Base-by-base conservation (phyloP, 306 rosid species). In the Hylodesmum podocarpum region DNA sequence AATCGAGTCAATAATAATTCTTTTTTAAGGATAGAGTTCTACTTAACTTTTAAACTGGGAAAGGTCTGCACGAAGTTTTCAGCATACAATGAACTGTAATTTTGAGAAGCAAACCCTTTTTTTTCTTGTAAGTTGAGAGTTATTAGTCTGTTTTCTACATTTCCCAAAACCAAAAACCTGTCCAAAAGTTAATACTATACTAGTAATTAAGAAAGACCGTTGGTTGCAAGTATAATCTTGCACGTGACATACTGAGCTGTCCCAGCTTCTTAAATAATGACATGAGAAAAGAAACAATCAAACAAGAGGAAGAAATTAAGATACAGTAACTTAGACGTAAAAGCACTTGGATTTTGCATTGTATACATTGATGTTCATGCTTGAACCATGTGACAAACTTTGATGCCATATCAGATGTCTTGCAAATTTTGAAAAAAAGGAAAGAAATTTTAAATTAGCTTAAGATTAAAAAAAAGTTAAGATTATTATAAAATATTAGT, bases 141-240 rank as follows among this genome's bases (percentile, higher is more conserved):
- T n/a, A n/a, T n/a, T 70, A 13, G 16, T 46, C 25, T 21, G 28
- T 18, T 68, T 4, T 61, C 22, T 51, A 39, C 41, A 39, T 64
- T 71, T 70, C 31, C 65, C 79, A 71, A 76, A 84, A 84, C 87
- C 81, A 75, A 64, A 63, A 73, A 46, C 16, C 33, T 46, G 46
- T 21, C 21, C 43, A 58, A 74, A 34, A n/a, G 39, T 39, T 28
- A 29, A 33, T 59, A 6, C 6, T 34, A 72, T 66, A 71, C 1
- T 15, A 14, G 39, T 50, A n/a, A n/a, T n/a, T n/a, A 79, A 61
- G 33, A 54, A 80, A 37, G 70, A 28, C 43, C 21, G 58, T 68
- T 71, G 64, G 73, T 59, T 69, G 66, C 22, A 49, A 41, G 70
- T 61, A 49, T 54, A 66, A 25, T 34, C 41, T 77, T 73, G 61